phyloP scores from a whole-genome alignment of 2,329 filamentous ascomycete species.

The Nemania sp. region DNA sequence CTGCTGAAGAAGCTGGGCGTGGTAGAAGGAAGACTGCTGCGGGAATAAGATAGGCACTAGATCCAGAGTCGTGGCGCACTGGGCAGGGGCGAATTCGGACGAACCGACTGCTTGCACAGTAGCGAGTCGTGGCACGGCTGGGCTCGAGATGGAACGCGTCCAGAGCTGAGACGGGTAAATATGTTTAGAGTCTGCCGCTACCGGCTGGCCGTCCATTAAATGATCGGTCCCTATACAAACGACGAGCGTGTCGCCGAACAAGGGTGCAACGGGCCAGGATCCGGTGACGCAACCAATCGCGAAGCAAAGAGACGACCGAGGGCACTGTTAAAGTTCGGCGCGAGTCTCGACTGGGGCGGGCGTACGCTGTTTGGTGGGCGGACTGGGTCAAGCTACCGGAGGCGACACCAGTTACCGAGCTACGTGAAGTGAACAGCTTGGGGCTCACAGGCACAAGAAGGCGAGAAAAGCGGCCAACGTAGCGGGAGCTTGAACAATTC shows the following conservation, averaged over 20 bases:
- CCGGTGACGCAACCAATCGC: conserved; percentile 26
- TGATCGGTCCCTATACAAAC: conserved; percentile 39
- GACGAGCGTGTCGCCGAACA: conserved; percentile 27
- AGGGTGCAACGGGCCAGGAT: conserved; percentile 27
- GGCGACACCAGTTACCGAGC: too few relatives aligned
- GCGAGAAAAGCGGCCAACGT: conserved; percentile 7
- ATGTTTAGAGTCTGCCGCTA: conserved; percentile 54
- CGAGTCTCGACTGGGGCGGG: conserved; percentile 1
- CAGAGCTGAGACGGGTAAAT: conserved; percentile 49
- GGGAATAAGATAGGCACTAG: conserved; percentile 61
- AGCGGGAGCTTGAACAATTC: conserved; percentile 17
- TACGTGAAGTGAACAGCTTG: too few relatives aligned
- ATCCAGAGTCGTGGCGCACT: conserved; percentile 51
- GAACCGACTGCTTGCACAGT: conserved; percentile 32
- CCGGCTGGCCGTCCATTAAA: conserved; percentile 57
- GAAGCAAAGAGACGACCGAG: conserved; percentile 7
- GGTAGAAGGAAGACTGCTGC: conserved; percentile 61
- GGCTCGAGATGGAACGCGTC: conserved; percentile 44
- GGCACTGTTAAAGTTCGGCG: conserved; percentile 1
- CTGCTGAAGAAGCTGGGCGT: conserved; percentile 64
- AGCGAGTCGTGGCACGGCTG: conserved; percentile 39
- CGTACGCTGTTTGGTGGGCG: conserved; percentile 2
- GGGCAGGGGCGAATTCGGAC: conserved; percentile 27
- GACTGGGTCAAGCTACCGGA: conserved; percentile 5
- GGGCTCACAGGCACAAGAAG: too few relatives aligned